phyloP scores from a whole-genome alignment of 2,329 filamentous ascomycete genomes.

The Lomentospora prolificans region DNA sequence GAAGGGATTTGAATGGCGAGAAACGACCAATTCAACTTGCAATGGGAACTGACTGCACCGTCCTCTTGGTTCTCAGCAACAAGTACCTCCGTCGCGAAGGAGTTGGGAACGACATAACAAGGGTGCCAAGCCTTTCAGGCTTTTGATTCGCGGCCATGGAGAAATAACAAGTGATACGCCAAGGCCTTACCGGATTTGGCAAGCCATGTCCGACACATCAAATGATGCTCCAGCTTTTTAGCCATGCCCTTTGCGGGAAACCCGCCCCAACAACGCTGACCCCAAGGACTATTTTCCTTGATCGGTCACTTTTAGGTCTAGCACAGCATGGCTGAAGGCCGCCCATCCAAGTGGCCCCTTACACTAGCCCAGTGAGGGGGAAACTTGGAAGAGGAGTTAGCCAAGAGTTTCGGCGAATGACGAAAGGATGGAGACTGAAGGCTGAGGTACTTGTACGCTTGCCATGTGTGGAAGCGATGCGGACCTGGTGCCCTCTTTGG shows the following conservation, averaged over 20 bases:
- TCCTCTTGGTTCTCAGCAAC: no score
- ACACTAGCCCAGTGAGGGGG: not conserved
- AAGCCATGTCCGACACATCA: not conserved
- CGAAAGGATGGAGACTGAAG: no score
- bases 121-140: no score
- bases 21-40: no score
- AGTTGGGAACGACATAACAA: no score
- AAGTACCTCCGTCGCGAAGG: no score
- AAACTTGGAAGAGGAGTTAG: not conserved
- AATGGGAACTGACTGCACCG: no score
- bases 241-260: not conserved
- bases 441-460: no score
- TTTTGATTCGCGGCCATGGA: no score
- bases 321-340: not conserved
- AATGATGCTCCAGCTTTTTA: slow-evolving; percentile 1
- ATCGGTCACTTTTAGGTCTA: not conserved
- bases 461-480: no score
- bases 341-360: not conserved
- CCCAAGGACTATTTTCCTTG: not conserved
- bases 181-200: not conserved
- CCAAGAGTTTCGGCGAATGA: not conserved
- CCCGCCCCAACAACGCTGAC: not conserved
- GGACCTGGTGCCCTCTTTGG: no score
- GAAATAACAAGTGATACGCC: not conserved
- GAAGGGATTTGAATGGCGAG: no score